These are phyloP conservation scores for Bodo saltans DNA, from an alignment of 78 protist species.

Conservation along the genomic window DNA sequence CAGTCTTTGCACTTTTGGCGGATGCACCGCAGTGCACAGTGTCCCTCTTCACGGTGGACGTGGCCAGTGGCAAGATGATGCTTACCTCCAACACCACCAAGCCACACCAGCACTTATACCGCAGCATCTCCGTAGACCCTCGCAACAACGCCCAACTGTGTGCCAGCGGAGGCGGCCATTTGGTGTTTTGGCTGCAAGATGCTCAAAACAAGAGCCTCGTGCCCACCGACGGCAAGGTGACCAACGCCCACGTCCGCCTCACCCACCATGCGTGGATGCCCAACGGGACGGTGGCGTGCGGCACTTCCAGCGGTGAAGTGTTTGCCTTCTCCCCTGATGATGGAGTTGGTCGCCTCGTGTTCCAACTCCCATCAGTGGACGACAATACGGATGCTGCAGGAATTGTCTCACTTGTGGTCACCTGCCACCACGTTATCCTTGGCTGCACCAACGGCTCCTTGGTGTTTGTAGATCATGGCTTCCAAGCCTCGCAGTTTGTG, in stretches of 20 bases:
- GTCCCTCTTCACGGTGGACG: slow-evolving; percentile 2
- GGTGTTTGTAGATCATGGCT: background rate
- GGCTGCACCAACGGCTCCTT: background rate
- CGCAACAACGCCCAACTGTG: background rate
- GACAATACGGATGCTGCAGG: too few relatives aligned
- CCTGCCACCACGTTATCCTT: slow-evolving; percentile 9
- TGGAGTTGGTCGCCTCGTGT: background rate
- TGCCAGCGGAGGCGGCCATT: background rate
- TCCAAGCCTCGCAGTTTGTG: background rate
- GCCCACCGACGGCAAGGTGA: background rate
- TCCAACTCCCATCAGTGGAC: background rate
- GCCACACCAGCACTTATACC: background rate
- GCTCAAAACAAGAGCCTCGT: background rate
- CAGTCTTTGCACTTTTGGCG: background rate
- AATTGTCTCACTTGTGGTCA: background rate
- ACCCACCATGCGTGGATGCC: background rate
- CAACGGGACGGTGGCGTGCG: slow-evolving; percentile 15
- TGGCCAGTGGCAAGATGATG: background rate
- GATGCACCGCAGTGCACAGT: background rate
- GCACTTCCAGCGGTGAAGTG: slow-evolving; percentile 11
- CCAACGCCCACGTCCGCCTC: background rate
- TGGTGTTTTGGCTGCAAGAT: slow-evolving; percentile 5
- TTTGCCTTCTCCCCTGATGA: background rate
- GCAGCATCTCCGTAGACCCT: background rate
- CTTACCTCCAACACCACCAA: background rate